These are phyloP conservation scores for Intubia oerlemansii DNA, from an alignment of 2,329 filamentous ascomycete species.

Conservation along the genomic window DNA sequence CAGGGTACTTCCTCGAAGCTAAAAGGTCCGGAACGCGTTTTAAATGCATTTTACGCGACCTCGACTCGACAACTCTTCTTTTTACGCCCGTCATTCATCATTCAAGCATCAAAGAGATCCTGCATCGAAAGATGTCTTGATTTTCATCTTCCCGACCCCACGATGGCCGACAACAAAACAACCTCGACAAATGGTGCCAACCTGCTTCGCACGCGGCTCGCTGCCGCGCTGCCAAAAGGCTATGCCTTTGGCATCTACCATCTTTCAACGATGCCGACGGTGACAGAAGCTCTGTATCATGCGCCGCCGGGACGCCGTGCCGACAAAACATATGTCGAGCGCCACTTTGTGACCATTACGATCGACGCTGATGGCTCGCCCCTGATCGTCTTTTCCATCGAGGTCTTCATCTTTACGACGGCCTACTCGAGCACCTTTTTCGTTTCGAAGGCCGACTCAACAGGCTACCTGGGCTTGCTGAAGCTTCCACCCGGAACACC, in stretches of 20 bases:
- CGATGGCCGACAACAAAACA: too few species aligned
- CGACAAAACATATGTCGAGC: constrained; percentile 39
- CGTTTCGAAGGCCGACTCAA: constrained; percentile 92
- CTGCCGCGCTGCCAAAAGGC: constrained; percentile 29
- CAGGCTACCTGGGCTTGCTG: constrained; percentile 57
- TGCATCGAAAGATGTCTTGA: too few species aligned
- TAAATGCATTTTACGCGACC: too few species aligned
- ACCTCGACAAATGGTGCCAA: too few species aligned
- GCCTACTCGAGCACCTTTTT: constrained; percentile 68
- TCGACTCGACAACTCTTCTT: too few species aligned
- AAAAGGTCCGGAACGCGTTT: too few species aligned
- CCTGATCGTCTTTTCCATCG: constrained; percentile 62
- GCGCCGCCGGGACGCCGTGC: constrained; percentile 49
- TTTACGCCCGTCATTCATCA: too few species aligned
- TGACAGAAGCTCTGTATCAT: constrained; percentile 56
- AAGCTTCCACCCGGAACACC: constrained; percentile 37
- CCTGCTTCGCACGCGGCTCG: too few species aligned
- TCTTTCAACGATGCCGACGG: constrained; percentile 63
- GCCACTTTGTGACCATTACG: constrained; percentile 45
- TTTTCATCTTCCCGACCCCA: too few species aligned
- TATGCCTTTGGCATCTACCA: constrained; percentile 54
- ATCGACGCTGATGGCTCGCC: constrained; percentile 18
- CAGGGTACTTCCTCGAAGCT: too few species aligned
- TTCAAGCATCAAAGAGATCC: too few species aligned
- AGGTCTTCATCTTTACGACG: constrained; percentile 74